Evolutionary conservation across 805 yeast species (phyloP), one percentile per base, ranked within the genome.

Genomic region (Priceomyces castillae): DNA sequence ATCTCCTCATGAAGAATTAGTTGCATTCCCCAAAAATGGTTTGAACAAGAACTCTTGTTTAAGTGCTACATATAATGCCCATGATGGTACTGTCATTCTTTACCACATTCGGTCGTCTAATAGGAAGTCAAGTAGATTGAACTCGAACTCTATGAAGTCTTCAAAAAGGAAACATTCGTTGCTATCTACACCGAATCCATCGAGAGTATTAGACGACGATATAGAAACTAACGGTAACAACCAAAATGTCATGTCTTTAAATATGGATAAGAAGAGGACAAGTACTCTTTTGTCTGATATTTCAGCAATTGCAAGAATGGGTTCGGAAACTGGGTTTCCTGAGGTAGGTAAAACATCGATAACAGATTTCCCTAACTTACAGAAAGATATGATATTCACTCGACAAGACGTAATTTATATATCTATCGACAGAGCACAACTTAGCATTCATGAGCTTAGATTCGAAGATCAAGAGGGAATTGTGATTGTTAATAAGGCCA

Each of bases 311-410:
- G 77, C 73, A 9, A 56, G 76, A 45, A 69, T 71, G 74, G 70
- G 70, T 4, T 62, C 71, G 3, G 76, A 66, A 33, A 46, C 63
- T 17, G 62, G 64, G 3, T 56, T 54, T 30, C 46, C 60, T 4
- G 68, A 64, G 15, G 46, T 50, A 2, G 31, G 56, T 11, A 64
- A 61, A 30, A 48, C 46, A 33, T 54, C 35, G 39, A 17, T 46
- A 9, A 46, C 47, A 11, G 80, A 71, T 28, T 48, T 61, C 4
- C 57, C 66, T 4, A 50, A 58, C 3, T 58, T 78, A 17, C 65
- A 80, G 31, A 86, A 84, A 51, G 95, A 88, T 58, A 74, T 84
- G 53, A 81, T 84, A n/a, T 64, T 87, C 46, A 80, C 90, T 0
- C 78, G 76, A 53, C 61, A 86, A 2, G 81, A 80, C 14, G 60